Base-by-base conservation (phyloP, 495 filamentous ascomycete genomes). In the Penicillium arizonense region DNA sequence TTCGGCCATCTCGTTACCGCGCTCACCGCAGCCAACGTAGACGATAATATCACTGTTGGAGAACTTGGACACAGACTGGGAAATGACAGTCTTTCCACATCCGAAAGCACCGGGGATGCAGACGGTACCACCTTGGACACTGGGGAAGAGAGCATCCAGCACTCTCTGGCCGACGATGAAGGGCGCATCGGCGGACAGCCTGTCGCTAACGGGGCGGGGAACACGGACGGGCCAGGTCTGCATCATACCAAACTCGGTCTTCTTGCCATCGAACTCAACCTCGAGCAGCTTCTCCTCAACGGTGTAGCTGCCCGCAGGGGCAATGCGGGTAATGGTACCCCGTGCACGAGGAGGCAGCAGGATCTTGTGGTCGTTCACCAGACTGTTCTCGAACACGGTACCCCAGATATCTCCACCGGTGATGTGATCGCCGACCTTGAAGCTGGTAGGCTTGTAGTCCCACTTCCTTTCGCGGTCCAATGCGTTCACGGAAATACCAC, bases 1-100 rank as follows among this genome's bases (percentile, higher is more conserved):
- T 81, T 99, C 94, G 56, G 94, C 94, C 94, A 99, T 99, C 74
- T 97, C 94, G 67, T 97, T 99, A 60, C 94, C 94, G 55, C 94
- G 91, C 79, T 99, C 94, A 63, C 94, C 94, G 65, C 95, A 96
- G 40, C 94, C 94, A 56, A 99, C 94, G 71, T 99, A 97, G 61
- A 99, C 88, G 58, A 99, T 97, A 66, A 96, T 90, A 72, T 99
- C 95, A 68, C 88, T 92, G 83, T 99, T 99, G 52, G 94, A 99
- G 79, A 97, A 99, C 72, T 99, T 99, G 68, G 94, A 97, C 53
- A 99, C 87, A 53, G 87, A 90, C 77, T 99, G 95, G 59, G 87
- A 91, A 75, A 99, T 99, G 71, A 99, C 94, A 55, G 94, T 99
- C 84, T 99, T 99, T 60, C 94, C 94, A 68, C 95, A 99, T 57